Conservation (phyloP, 345 rosid species). For the Moringa oleifera region DNA sequence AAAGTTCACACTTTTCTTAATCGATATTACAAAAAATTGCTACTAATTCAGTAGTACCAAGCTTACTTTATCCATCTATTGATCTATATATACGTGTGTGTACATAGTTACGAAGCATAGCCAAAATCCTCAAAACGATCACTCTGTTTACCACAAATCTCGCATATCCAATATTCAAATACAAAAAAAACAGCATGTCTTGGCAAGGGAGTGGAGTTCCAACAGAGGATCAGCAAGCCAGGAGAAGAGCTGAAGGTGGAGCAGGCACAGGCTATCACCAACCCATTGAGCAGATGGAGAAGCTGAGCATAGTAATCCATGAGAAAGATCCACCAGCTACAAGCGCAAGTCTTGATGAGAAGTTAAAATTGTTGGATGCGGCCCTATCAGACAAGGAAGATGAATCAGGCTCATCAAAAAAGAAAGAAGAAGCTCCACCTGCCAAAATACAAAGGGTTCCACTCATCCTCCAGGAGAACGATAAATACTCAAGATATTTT, state of each 20-base stretch:
- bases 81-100: no score
- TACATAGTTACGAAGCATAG: no score
- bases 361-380: neutral
- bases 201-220: no score
- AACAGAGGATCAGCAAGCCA: neutral
- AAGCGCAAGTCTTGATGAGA: neutral
- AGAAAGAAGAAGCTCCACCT: neutral
- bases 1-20: no score
- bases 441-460: constrained; percentile 11
- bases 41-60: no score
- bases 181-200: no score
- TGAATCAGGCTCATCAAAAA: no score
- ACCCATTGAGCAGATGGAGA: neutral
- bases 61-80: no score
- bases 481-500: constrained; percentile 1
- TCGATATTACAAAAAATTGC: no score
- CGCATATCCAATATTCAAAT: no score
- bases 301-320: neutral
- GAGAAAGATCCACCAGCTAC: neutral
- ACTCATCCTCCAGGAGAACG: neutral
- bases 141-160: no score
- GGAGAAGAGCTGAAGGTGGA: neutral
- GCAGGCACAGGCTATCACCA: neutral
- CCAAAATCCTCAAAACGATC: no score
- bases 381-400: neutral